These are phyloP conservation scores for Scutellaria baicalensis DNA, from an alignment of 257 asterid genomes.

Conservation along the genomic window DNA sequence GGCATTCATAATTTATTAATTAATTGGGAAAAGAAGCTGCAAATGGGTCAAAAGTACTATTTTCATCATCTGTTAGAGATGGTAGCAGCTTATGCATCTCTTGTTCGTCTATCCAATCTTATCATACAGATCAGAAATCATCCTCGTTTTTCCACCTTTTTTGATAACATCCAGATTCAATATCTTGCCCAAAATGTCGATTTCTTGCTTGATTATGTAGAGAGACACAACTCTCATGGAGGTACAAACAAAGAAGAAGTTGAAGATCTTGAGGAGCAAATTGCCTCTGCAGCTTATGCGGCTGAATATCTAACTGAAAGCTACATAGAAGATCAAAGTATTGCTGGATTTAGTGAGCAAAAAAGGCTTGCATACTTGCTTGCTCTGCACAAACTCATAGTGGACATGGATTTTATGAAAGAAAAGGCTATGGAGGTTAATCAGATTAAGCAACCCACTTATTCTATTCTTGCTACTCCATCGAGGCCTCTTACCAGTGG, in stretches of 20 bases:
- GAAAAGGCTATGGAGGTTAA: neutral
- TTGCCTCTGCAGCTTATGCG: slow-evolving; percentile 8
- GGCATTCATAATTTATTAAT: no score
- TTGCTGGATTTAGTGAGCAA: neutral
- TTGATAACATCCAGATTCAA: neutral
- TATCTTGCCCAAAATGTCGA: neutral
- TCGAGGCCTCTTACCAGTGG: neutral
- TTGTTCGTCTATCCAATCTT: no score
- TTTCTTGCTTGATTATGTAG: neutral
- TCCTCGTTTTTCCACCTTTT: no score
- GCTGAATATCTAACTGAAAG: slow-evolving; percentile 17
- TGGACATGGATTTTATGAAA: neutral
- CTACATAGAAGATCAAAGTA: neutral
- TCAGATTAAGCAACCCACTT: neutral
- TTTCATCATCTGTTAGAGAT: no score
- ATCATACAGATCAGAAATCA: no score
- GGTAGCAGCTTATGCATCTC: no score
- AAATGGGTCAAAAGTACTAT: no score
- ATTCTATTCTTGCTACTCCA: neutral
- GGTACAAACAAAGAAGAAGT: neutral
- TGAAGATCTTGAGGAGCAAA: neutral
- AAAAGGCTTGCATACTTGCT: neutral
- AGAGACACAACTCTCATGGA: neutral
- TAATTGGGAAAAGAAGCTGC: no score
- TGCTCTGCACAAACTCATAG: neutral